Evolutionary conservation across 1,284 basidiomycete genomes (phyloP).

Genomic region (Microbotryum violaceum): DNA sequence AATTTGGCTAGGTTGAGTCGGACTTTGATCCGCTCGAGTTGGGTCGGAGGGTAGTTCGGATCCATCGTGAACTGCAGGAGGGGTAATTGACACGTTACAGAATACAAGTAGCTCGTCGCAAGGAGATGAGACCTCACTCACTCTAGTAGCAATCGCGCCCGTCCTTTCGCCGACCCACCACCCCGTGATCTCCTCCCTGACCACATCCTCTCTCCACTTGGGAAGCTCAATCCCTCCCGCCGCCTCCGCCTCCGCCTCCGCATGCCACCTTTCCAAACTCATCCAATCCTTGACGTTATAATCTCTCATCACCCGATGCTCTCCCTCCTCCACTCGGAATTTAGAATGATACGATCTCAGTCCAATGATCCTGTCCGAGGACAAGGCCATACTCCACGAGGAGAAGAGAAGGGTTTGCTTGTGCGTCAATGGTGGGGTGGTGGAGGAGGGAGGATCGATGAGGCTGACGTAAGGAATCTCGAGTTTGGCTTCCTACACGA

Average conservation of each 20-base stretch:
- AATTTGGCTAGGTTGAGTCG: constrained; percentile 17
- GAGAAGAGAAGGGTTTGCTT: constrained; percentile 25
- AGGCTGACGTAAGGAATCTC: constrained; percentile 21
- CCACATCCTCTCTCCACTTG: constrained; percentile 5
- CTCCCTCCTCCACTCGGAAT: constrained; percentile 1
- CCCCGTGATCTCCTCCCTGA: constrained; percentile 9
- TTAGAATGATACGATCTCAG: constrained; percentile 8
- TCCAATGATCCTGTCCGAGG: constrained; percentile 11
- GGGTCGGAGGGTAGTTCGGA: background rate
- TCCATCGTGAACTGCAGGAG: constrained; percentile 13
- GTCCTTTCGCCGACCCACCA: constrained; percentile 26
- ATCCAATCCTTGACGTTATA: background rate
- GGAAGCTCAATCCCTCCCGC: too few relatives aligned
- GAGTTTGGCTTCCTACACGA: constrained; percentile 20
- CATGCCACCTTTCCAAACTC: background rate
- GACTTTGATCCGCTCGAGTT: background rate
- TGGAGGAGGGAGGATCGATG: background rate
- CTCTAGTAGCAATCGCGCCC: constrained; percentile 10
- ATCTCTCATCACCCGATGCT: too few relatives aligned
- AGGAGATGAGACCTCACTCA: background rate
- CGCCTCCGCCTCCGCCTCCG: too few relatives aligned
- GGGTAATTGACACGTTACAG: too few relatives aligned
- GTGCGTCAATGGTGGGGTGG: constrained; percentile 8
- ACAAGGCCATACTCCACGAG: constrained; percentile 17
- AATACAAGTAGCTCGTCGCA: too few relatives aligned